Conservation (phyloP, 2,329 filamentous ascomycete genomes). For the Colletotrichum limetticola region DNA sequence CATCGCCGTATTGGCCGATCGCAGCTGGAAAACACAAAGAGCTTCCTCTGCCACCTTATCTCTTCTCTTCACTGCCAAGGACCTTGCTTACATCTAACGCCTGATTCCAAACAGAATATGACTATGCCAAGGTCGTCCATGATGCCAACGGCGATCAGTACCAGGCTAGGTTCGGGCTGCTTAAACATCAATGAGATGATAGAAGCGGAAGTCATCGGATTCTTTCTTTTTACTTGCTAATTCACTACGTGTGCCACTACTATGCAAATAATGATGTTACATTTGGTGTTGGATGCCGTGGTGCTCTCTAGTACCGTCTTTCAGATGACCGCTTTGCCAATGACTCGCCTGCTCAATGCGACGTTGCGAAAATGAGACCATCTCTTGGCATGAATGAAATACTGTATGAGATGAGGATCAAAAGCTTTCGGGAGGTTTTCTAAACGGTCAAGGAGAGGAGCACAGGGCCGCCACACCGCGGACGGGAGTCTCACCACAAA, state of each 20-base stretch:
- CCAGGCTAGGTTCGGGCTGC: not conserved
- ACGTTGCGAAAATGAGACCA: not conserved
- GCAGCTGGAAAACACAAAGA: not conserved
- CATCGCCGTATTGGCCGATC: not conserved
- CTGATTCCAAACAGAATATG: not conserved
- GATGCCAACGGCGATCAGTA: not conserved
- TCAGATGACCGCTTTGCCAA: slow-evolving; percentile 17
- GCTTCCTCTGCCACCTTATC: not conserved
- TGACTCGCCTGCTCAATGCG: slow-evolving; percentile 21
- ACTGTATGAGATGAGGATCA: too few relatives aligned
- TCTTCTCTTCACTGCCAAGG: not conserved
- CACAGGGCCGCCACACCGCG: not conserved
- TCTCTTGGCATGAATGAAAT: not conserved
- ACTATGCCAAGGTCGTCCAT: not conserved
- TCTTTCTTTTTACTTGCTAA: not conserved
- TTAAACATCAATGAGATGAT: slow-evolving; percentile 21
- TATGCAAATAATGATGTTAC: slow-evolving; percentile 19
- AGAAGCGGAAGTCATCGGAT: slow-evolving; percentile 5
- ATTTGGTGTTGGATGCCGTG: not conserved
- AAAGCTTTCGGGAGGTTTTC: not conserved
- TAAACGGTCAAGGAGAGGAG: not conserved
- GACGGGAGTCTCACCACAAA: not conserved
- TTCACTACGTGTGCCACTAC: not conserved
- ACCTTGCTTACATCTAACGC: not conserved
- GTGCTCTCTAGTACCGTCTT: not conserved